Percentiles rank a stretch among this genome's conserved stretches.
phyloP scores from a whole-genome alignment of 257 asterid genomes.

The Eustoma russellianum region DNA sequence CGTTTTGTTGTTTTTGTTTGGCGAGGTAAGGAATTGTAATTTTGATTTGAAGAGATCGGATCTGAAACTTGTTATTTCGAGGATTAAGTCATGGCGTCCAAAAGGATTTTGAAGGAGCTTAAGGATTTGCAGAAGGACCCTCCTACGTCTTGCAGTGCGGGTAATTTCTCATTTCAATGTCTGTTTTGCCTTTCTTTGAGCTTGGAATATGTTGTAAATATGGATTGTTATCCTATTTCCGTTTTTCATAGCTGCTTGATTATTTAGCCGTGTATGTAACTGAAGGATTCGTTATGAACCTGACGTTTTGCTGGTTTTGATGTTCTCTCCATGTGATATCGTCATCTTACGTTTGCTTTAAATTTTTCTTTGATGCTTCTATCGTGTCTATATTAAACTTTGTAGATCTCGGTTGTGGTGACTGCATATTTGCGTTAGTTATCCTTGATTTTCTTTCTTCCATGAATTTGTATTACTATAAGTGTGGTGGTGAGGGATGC shows the following conservation, averaged over 20 bases:
- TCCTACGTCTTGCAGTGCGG: conserved; percentile 43
- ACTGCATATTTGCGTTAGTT: too few relatives aligned
- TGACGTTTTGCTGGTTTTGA: neutral
- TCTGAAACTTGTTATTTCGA: conserved; percentile 8
- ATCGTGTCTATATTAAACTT: too few relatives aligned
- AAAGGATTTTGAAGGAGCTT: conserved; percentile 40
- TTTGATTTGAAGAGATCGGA: conserved; percentile 9
- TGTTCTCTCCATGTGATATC: neutral
- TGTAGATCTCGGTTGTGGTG: too few relatives aligned
- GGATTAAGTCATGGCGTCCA: conserved; percentile 28
- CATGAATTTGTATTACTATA: too few relatives aligned
- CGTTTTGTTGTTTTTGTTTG: neutral
- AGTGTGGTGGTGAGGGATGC: too few relatives aligned
- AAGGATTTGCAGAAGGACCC: conserved; percentile 44
- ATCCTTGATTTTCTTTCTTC: too few relatives aligned
- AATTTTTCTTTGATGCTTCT: too few relatives aligned
- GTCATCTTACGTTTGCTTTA: too few relatives aligned
- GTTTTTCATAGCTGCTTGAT: too few relatives aligned
- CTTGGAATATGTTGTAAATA: neutral
- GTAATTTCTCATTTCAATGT: conserved; percentile 1
- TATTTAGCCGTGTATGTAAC: neutral
- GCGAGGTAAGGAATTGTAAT: conserved; percentile 8
- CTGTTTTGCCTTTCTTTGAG: neutral
- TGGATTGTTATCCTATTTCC: too few relatives aligned
- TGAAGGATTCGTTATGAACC: neutral